Conservation (phyloP, 306 rosid species). For the Pterocarpus macrocarpus region DNA sequence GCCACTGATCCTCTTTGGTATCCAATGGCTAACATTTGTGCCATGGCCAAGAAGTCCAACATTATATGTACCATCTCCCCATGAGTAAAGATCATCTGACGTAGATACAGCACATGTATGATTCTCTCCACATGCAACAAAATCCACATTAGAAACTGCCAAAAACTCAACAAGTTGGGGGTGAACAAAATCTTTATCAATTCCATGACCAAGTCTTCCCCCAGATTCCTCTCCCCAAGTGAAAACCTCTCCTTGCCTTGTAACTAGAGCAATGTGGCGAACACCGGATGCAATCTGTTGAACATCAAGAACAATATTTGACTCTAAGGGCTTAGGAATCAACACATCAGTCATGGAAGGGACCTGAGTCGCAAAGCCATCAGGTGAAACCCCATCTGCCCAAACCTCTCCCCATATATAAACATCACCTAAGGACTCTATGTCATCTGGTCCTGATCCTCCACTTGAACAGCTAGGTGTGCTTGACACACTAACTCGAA, state of each 20-base stretch:
- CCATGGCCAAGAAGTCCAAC: constrained; percentile 97
- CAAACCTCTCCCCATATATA: constrained; percentile 94
- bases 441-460: constrained; percentile 96
- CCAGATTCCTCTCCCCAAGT: constrained; percentile 99
- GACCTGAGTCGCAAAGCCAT: constrained; percentile 55
- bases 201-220: constrained; percentile 94
- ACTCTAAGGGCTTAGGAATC: constrained; percentile 81
- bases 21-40: constrained; percentile 89
- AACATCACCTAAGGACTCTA: constrained; percentile 96
- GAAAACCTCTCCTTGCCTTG: constrained; percentile 97
- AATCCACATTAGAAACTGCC: constrained; percentile 70
- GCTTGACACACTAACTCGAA: constrained; percentile 91
- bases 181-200: constrained; percentile 70
- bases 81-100: constrained; percentile 81
- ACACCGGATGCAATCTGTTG: constrained; percentile 90
- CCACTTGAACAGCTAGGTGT: constrained; percentile 81
- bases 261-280: constrained; percentile 85
- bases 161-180: constrained; percentile 88
- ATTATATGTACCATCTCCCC: constrained; percentile 91
- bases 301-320: constrained; percentile 94
- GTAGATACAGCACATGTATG: constrained; percentile 88
- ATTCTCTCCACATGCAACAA: constrained; percentile 91
- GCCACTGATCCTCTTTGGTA: constrained; percentile 82
- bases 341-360: constrained; percentile 70
- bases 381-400: constrained; percentile 65